phyloP scores from a whole-genome alignment of 176 grass and related monocot species.

The Canna indica region DNA sequence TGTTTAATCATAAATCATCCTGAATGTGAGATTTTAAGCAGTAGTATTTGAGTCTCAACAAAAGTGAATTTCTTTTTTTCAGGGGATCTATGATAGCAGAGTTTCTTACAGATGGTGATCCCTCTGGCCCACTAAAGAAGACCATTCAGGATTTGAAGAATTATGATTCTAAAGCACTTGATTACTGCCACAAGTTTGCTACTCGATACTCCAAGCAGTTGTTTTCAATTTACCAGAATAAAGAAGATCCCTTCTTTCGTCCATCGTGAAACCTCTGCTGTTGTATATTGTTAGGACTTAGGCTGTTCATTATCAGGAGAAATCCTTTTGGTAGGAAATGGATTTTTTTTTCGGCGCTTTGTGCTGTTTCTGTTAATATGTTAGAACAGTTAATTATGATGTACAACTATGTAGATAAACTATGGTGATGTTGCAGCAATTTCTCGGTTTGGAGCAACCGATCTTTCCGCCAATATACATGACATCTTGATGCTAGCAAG shows the following conservation, averaged over 20 bases:
- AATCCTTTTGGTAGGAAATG: background rate
- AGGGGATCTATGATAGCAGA: slow-evolving; percentile 51
- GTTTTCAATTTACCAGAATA: slow-evolving; percentile 53
- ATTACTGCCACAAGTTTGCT: slow-evolving; percentile 43
- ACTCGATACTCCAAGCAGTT: slow-evolving; percentile 55
- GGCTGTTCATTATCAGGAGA: background rate
- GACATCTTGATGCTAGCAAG: too few species aligned
- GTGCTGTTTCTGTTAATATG: background rate
- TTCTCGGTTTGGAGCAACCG: too few species aligned
- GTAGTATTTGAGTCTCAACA: background rate
- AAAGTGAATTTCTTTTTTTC: background rate
- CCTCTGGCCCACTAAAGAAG: slow-evolving; percentile 46
- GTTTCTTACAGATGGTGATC: slow-evolving; percentile 61
- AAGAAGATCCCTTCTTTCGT: slow-evolving; percentile 57
- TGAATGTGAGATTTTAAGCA: background rate
- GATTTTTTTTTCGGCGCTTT: background rate
- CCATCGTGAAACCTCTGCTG: slow-evolving; percentile 23
- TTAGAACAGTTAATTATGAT: background rate
- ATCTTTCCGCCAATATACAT: too few species aligned
- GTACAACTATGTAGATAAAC: too few species aligned
- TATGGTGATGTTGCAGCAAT: too few species aligned
- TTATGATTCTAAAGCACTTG: slow-evolving; percentile 18
- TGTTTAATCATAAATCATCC: background rate
- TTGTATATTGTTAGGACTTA: background rate
- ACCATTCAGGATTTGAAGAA: slow-evolving; percentile 38